Conservation (phyloP, 2,329 filamentous ascomycete species). For the Rachicladosporium sp. region DNA sequence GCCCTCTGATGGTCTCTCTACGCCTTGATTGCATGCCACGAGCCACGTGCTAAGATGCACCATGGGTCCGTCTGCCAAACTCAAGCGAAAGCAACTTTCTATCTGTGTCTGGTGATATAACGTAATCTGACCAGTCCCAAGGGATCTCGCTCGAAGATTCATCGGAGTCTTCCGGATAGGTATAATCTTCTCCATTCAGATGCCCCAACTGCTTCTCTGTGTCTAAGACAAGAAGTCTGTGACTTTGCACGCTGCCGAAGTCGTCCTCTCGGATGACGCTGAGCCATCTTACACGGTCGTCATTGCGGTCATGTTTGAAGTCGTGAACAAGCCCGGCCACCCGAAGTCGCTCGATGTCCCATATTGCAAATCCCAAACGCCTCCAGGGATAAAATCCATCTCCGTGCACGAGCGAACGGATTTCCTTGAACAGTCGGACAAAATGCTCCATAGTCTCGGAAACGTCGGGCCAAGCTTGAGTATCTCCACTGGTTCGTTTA, state of each 20-base stretch:
- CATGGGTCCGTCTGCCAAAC: conserved; percentile 1
- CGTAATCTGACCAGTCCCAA: neutral
- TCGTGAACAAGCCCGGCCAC: neutral
- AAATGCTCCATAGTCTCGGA: conserved; percentile 2
- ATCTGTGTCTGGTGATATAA: neutral
- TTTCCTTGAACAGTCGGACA: neutral
- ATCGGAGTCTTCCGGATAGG: too few species aligned
- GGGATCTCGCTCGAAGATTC: too few species aligned
- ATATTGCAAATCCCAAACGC: conserved; percentile 2
- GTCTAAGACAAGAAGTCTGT: conserved; percentile 1
- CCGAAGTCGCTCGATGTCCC: conserved; percentile 1
- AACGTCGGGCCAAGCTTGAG: conserved; percentile 1
- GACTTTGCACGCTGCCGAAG: neutral
- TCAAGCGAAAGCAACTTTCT: conserved; percentile 2
- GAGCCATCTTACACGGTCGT: conserved; percentile 1
- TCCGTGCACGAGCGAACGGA: neutral
- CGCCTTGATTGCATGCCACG: neutral
- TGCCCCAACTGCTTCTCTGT: neutral
- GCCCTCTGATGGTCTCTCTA: neutral
- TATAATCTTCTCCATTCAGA: too few species aligned
- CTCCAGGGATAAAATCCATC: conserved; percentile 2
- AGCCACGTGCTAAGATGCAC: neutral
- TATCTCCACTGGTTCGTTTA: neutral
- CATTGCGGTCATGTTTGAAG: neutral
- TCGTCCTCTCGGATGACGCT: conserved; percentile 1